A percentile compares a stretch with the other conserved stretches of the same genome.
Conservation (phyloP, 1,284 basidiomycete species). For the Moniliella sp. region DNA sequence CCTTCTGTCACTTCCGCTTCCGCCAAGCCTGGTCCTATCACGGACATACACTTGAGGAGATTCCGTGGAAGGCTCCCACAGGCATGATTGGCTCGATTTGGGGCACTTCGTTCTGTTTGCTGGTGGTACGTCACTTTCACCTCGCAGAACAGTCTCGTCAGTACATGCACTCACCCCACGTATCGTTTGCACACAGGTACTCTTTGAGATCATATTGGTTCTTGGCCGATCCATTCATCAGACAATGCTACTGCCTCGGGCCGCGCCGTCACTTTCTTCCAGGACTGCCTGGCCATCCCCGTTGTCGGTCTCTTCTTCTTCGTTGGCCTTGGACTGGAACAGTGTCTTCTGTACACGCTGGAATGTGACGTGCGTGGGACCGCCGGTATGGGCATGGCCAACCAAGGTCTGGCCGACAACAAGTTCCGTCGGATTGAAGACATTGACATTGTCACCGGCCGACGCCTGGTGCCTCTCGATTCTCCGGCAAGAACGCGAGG, state of each 20-base stretch:
- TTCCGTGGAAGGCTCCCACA: conserved; percentile 38
- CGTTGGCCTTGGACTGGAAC: conserved; percentile 1
- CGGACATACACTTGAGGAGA: conserved; percentile 37
- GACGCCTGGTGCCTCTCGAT: conserved; percentile 17
- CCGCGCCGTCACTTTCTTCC: conserved; percentile 38
- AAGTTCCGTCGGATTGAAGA: conserved; percentile 10
- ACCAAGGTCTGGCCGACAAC: neutral
- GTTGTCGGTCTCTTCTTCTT: conserved; percentile 9
- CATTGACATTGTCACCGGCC: conserved; percentile 26
- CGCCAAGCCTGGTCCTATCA: conserved; percentile 37
- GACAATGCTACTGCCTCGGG: too few relatives aligned
- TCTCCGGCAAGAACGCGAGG: conserved; percentile 23
- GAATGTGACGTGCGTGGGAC: neutral
- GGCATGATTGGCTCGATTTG: conserved; percentile 37
- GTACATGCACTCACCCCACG: neutral
- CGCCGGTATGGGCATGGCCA: neutral
- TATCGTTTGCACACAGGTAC: too few relatives aligned
- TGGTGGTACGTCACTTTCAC: neutral
- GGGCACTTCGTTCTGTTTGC: conserved; percentile 31
- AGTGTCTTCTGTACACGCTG: neutral
- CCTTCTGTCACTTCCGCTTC: conserved; percentile 36
- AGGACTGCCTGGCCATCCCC: conserved; percentile 35
- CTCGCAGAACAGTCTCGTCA: neutral
- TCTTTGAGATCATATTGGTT: too few relatives aligned
- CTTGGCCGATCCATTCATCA: too few relatives aligned